These are phyloP conservation scores for Flaveria robusta DNA, from an alignment of 129 eudicot genomes.

Conservation along the genomic window DNA sequence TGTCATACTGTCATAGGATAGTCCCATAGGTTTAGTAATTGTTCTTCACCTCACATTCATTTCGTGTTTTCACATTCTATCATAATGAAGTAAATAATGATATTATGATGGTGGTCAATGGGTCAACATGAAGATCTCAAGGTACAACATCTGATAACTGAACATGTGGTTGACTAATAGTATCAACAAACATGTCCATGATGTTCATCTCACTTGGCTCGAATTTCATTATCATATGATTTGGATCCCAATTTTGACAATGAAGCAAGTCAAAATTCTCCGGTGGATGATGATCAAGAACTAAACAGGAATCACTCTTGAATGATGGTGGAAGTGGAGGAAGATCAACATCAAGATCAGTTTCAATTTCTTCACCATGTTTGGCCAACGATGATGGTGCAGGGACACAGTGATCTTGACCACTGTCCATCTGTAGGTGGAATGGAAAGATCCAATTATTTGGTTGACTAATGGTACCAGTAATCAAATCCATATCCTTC, in stretches of 20 bases:
- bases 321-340: conserved; percentile 38
- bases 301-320: conserved; percentile 1
- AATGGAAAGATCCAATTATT: not conserved
- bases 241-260: conserved; percentile 22
- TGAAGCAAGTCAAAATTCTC: conserved; percentile 14
- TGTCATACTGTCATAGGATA: not conserved
- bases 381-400: not conserved
- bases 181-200: conserved; percentile 7
- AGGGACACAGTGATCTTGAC: not conserved
- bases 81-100: not conserved
- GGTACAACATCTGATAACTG: conserved; percentile 10
- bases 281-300: not conserved
- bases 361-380: not conserved
- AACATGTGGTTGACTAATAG: conserved; percentile 19
- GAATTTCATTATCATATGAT: conserved; percentile 18
- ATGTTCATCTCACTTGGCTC: conserved; percentile 11
- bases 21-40: not conserved
- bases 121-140: conserved; percentile 13
- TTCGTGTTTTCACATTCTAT: too few species aligned
- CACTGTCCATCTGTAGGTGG: not conserved
- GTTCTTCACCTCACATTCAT: not conserved
- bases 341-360: conserved; percentile 16
- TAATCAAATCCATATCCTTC: conserved; percentile 1
- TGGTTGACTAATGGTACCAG: conserved; percentile 3
- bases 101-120: not conserved